Conservation (phyloP, 345 rosid genomes). For the Gossypioides kirkii region DNA sequence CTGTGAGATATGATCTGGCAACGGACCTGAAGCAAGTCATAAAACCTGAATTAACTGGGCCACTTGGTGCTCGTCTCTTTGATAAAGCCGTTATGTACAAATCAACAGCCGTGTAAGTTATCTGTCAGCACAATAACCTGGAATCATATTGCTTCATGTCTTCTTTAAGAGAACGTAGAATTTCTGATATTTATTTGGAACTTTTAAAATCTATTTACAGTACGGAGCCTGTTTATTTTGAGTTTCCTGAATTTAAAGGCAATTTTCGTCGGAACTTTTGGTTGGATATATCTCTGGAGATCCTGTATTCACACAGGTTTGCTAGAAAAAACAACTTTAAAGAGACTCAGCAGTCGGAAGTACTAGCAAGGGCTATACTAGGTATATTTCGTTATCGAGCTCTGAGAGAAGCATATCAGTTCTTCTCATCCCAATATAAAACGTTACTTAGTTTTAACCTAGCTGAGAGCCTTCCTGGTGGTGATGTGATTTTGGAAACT, state of each 20-base stretch:
- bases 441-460: slow-evolving; percentile 74
- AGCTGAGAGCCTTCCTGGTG: slow-evolving; percentile 91
- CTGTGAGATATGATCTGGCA: slow-evolving; percentile 75
- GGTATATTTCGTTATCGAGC: slow-evolving; percentile 76
- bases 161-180: background rate
- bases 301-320: slow-evolving; percentile 68
- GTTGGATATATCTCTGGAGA: slow-evolving; percentile 80
- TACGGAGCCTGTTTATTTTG: slow-evolving; percentile 75
- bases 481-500: slow-evolving; percentile 73
- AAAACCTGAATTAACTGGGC: slow-evolving; percentile 90
- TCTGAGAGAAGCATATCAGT: slow-evolving; percentile 66
- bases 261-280: slow-evolving; percentile 89
- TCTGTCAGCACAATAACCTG: slow-evolving; percentile 14
- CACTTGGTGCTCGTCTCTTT: slow-evolving; percentile 91
- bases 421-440: slow-evolving; percentile 75
- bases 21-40: slow-evolving; percentile 75
- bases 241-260: slow-evolving; percentile 91
- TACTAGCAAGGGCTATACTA: slow-evolving; percentile 68
- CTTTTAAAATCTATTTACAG: slow-evolving; percentile 31
- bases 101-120: slow-evolving; percentile 61
- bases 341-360: slow-evolving; percentile 61
- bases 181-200: slow-evolving; percentile 10
- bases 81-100: slow-evolving; percentile 97
- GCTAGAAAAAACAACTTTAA: slow-evolving; percentile 54
- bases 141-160: slow-evolving; percentile 14